Evolutionary conservation across 2,329 filamentous ascomycete genomes (phyloP).

Genomic region (Calonectria honghensis): DNA sequence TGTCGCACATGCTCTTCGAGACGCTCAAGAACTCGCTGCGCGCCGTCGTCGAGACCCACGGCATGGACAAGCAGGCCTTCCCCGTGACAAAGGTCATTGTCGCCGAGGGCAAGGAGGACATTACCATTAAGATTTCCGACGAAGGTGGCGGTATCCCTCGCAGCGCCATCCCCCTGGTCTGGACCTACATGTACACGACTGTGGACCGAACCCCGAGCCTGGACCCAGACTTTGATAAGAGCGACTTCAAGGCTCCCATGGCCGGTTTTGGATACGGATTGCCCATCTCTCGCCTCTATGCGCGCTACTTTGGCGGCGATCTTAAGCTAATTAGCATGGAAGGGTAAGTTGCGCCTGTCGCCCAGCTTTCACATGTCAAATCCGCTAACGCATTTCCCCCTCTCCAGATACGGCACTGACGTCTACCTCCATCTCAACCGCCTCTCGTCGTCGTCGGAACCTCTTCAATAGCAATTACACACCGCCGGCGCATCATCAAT

Average conservation of each 20-base stretch:
- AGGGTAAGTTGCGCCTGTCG: conserved; percentile 78
- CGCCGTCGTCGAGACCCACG: conserved; percentile 96
- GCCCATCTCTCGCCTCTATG: conserved; percentile 95
- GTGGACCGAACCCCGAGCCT: conserved; percentile 96
- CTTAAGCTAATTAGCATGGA: conserved; percentile 99
- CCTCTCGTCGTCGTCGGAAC: conserved; percentile 95
- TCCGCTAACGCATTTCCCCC: conserved; percentile 34
- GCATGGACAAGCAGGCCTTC: conserved; percentile 95
- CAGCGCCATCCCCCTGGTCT: conserved; percentile 96
- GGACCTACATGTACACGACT: conserved; percentile 99
- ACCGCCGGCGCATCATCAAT: conserved; percentile 60
- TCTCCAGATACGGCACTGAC: conserved; percentile 91
- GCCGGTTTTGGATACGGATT: conserved; percentile 98
- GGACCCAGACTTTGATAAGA: conserved; percentile 98
- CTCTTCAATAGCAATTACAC: conserved; percentile 92
- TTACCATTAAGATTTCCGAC: conserved; percentile 98
- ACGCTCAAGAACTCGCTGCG: conserved; percentile 98
- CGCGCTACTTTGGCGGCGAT: conserved; percentile 97
- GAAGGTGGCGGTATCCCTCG: conserved; percentile 97
- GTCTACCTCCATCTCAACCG: conserved; percentile 99
- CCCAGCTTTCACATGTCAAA: conserved; percentile 25
- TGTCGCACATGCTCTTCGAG: conserved; percentile 99
- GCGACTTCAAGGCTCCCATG: conserved; percentile 99
- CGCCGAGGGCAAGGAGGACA: conserved; percentile 97
- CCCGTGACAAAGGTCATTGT: conserved; percentile 98